phyloP scores from a whole-genome alignment of 306 rosid species.

The Parietaria judaica region DNA sequence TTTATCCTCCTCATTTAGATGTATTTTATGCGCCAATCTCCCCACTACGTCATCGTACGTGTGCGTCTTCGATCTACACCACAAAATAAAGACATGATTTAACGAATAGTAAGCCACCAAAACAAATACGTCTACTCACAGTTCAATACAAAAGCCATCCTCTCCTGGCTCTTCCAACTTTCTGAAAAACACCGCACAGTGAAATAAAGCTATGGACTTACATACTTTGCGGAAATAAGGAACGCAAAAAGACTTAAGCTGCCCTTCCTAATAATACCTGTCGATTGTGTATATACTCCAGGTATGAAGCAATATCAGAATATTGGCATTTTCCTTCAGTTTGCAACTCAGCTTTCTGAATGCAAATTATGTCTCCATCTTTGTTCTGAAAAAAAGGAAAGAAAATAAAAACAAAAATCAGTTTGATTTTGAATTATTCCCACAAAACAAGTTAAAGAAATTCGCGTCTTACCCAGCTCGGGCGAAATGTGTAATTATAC shows the following conservation, averaged over 20 bases:
- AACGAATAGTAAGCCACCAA: not conserved
- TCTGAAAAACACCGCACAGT: conserved; percentile 35
- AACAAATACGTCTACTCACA: conserved; percentile 43
- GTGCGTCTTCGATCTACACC: conserved; percentile 60
- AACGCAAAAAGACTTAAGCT: too few species aligned
- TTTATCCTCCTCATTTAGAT: conserved; percentile 66
- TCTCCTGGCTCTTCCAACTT: conserved; percentile 92
- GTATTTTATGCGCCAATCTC: conserved; percentile 52
- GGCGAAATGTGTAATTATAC: conserved; percentile 49
- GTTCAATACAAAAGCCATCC: conserved; percentile 70
- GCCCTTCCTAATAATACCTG: conserved; percentile 54
- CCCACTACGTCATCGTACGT: conserved; percentile 64
- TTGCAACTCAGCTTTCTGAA: conserved; percentile 48
- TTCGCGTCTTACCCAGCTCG: conserved; percentile 48
- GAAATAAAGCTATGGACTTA: too few species aligned
- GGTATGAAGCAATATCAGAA: conserved; percentile 71
- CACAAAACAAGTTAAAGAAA: conserved; percentile 2
- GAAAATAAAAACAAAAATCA: too few species aligned
- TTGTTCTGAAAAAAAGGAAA: conserved; percentile 55
- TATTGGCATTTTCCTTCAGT: conserved; percentile 45
- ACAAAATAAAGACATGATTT: not conserved
- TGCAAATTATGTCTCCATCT: conserved; percentile 92
- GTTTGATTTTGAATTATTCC: not conserved
- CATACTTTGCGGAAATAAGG: too few species aligned
- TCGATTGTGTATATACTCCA: conserved; percentile 89